Evolutionary conservation across 2,329 filamentous ascomycete genomes (phyloP).

Genomic region (Knufia petricola): DNA sequence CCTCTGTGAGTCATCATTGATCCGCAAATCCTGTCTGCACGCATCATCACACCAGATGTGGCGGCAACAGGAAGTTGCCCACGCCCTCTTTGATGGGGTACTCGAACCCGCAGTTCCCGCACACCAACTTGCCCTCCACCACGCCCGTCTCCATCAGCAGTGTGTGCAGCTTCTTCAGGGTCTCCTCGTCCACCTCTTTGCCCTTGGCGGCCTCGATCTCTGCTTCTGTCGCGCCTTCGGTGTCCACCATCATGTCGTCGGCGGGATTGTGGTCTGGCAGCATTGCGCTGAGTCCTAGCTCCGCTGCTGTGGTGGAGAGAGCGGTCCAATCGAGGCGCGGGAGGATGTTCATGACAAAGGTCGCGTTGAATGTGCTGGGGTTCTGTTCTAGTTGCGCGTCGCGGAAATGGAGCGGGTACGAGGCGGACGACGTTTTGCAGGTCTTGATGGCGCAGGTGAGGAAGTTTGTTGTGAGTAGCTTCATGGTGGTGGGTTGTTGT

Average conservation of each 20-base stretch:
- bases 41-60: slow-evolving; percentile 60
- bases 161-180: slow-evolving; percentile 67
- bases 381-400: slow-evolving; percentile 83
- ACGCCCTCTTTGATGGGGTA: slow-evolving; percentile 94
- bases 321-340: slow-evolving; percentile 83
- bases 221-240: slow-evolving; percentile 14
- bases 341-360: slow-evolving; percentile 75
- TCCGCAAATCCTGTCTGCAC: no score
- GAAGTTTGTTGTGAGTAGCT: slow-evolving; percentile 92
- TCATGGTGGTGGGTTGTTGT: slow-evolving; percentile 55
- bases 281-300: slow-evolving; percentile 46
- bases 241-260: slow-evolving; percentile 6
- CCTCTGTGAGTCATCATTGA: no score
- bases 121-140: slow-evolving; percentile 77
- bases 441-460: slow-evolving; percentile 90
- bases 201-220: slow-evolving; percentile 13
- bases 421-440: slow-evolving; percentile 70
- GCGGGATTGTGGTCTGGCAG: slow-evolving; percentile 25
- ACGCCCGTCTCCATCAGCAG: slow-evolving; percentile 85
- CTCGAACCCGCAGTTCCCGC: slow-evolving; percentile 84
- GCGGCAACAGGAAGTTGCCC: slow-evolving; percentile 88
- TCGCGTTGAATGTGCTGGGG: slow-evolving; percentile 69
- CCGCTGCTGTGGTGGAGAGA: slow-evolving; percentile 61
- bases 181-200: slow-evolving; percentile 48
- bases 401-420: slow-evolving; percentile 85